Base-by-base conservation (phyloP, 495 filamentous ascomycete genomes). In the Margaritispora aquatica region DNA sequence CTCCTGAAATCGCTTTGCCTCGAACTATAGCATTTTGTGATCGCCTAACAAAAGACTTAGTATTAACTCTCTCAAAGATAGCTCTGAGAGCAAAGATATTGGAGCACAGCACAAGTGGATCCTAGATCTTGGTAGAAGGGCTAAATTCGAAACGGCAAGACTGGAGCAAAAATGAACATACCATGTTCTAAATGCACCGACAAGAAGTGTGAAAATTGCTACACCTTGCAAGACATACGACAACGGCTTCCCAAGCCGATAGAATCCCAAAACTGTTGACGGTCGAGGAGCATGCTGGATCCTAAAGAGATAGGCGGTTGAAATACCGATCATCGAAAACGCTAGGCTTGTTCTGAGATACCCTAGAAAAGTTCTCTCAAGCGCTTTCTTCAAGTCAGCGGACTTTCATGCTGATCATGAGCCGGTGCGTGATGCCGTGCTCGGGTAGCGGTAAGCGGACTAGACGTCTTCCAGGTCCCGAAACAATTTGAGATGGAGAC, bases 351-450 rank as follows among this genome's bases (percentile, higher is more conserved):
- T 91, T 52, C 88, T 84, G 44, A 90, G 77, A 71, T 92, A 92
- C 51, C 78, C 84, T 47, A 93, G 83, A 68, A 88, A 93, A 31
- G 88, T 94, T 58, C 88, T 77, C 71, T 94, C 88, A 24, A 90
- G 77, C 26, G 89, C 90, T 92, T 67, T 10, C 10, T 31, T 54
- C 21, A 27, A 11, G 26, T 54, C 17, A 54, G 51, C 51, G 34
- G 27, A 19, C 8, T 48, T 48, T 19, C 44, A 4, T 19, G 8
- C 15, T 7, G 15, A 44, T 44, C 8, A 44, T 44, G 38, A 44
- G 38, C 38, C 38, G 38, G 38, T 44, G 38, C 38, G 15, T 3
- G 38, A 44, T 44, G 38, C 38, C 38, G 38, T 44, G 8, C 38
- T 44, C 38, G 38, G 38, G 38, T 44, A 44, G 38, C 4, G 38